Conservation (phyloP, 257 asterid species). For the Nicotiana obtusifolia region DNA sequence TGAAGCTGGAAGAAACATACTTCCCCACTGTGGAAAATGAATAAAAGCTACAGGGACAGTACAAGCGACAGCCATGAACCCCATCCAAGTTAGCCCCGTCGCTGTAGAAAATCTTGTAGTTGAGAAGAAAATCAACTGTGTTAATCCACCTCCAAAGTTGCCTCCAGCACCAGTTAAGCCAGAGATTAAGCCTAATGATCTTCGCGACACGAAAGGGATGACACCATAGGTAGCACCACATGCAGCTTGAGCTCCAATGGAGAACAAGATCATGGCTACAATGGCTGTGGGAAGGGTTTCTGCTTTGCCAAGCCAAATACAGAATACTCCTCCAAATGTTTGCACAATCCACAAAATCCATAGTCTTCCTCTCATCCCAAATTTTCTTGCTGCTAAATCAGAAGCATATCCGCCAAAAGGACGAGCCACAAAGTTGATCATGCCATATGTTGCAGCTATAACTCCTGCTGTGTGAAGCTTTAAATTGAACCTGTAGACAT, state of each 20-base stretch:
- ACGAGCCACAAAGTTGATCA: constrained; percentile 1
- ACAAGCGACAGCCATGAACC: constrained; percentile 33
- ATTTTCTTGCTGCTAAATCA: constrained; percentile 12
- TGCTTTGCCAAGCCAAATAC: constrained; percentile 10
- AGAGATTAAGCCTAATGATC: constrained; percentile 9
- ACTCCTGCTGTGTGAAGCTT: constrained; percentile 15
- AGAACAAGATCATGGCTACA: constrained; percentile 1
- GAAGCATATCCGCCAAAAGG: constrained; percentile 13
- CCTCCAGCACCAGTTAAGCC: constrained; percentile 41
- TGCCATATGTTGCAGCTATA: constrained; percentile 3
- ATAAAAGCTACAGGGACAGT: constrained; percentile 35
- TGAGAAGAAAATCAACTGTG: constrained; percentile 36
- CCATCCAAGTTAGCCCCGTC: constrained; percentile 37
- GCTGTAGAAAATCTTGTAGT: constrained; percentile 35
- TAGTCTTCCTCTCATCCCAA: constrained; percentile 15
- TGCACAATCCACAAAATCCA: constrained; percentile 9
- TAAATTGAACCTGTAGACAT: neutral
- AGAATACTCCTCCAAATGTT: constrained; percentile 11
- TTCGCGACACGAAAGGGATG: constrained; percentile 14
- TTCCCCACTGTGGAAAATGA: constrained; percentile 52
- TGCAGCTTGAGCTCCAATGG: constrained; percentile 12
- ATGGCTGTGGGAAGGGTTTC: constrained; percentile 9
- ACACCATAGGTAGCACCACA: constrained; percentile 13
- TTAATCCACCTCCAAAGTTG: constrained; percentile 40
- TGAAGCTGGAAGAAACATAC: constrained; percentile 39